Evolutionary conservation across 306 rosid species (phyloP).

Genomic region (Sechiopsis laciniata): DNA sequence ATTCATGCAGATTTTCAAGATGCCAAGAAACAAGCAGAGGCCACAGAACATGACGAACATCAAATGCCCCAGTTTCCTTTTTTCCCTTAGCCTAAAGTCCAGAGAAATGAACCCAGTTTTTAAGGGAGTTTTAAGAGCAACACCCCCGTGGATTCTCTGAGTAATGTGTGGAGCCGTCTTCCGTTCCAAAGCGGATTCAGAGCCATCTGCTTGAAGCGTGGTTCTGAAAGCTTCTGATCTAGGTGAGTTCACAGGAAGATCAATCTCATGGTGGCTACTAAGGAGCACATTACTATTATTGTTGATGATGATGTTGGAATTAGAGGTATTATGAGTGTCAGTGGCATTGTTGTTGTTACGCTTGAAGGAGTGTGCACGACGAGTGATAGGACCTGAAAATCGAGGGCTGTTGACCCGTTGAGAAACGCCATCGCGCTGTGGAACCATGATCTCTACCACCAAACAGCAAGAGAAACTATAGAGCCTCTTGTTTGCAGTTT

Average conservation of each 20-base stretch:
- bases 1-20: conserved; percentile 79
- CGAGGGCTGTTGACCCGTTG: conserved; percentile 89
- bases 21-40: conserved; percentile 71
- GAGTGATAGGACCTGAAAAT: conserved; percentile 89
- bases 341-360: conserved; percentile 39
- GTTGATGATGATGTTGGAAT: conserved; percentile 11
- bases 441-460: conserved; percentile 39
- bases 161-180: conserved; percentile 47
- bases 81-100: conserved; percentile 66
- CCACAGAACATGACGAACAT: conserved; percentile 84
- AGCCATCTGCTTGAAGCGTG: conserved; percentile 34
- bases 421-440: conserved; percentile 71
- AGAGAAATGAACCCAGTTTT: conserved; percentile 40
- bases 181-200: conserved; percentile 43
- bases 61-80: conserved; percentile 75
- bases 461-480: not conserved
- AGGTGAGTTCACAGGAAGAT: conserved; percentile 61
- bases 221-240: conserved; percentile 49
- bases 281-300: conserved; percentile 21
- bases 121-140: conserved; percentile 37
- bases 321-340: conserved; percentile 15
- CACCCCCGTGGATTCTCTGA: conserved; percentile 47
- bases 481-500: not conserved
- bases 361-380: conserved; percentile 93
- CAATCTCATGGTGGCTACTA: conserved; percentile 54